Conservation (phyloP, 192 early-diverging fungal species). For the Umbelopsis isabellina region DNA sequence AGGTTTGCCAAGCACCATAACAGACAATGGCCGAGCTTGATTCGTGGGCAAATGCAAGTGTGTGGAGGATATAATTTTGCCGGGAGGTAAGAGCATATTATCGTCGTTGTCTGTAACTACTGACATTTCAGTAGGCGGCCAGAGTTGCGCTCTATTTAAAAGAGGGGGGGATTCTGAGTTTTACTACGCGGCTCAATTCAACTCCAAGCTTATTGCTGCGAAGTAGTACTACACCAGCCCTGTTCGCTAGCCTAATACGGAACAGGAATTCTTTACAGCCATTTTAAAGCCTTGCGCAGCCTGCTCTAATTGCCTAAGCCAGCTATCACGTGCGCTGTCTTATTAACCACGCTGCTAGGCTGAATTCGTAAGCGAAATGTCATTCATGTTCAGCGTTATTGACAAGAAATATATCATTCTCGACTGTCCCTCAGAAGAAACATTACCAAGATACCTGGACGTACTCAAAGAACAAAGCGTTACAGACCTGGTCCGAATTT, state of each 20-base stretch:
- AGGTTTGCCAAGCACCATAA: slow-evolving; percentile 21
- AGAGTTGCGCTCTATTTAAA: slow-evolving; percentile 15
- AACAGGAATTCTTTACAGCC: background rate
- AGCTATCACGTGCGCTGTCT: background rate
- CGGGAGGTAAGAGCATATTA: slow-evolving; percentile 16
- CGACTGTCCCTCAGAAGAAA: slow-evolving; percentile 69
- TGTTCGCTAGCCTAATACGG: background rate
- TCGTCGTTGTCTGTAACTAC: background rate
- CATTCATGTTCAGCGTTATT: slow-evolving; percentile 17
- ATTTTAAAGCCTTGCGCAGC: background rate
- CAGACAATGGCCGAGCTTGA: slow-evolving; percentile 6
- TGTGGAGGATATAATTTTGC: background rate
- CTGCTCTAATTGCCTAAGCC: background rate
- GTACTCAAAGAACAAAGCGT: slow-evolving; percentile 55
- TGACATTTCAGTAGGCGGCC: slow-evolving; percentile 8
- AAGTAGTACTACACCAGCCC: slow-evolving; percentile 2
- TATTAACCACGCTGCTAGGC: too few relatives aligned
- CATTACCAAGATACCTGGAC: slow-evolving; percentile 57
- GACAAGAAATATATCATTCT: slow-evolving; percentile 63
- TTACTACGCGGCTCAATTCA: slow-evolving; percentile 15
- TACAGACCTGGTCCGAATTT: slow-evolving; percentile 71
- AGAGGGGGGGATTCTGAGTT: background rate
- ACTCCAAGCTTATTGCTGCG: slow-evolving; percentile 1
- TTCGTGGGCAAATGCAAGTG: background rate
- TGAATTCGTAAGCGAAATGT: too few relatives aligned